A percentile compares a stretch with the other conserved stretches of the same genome.
These are phyloP conservation scores for Syzygium aqueum DNA, from an alignment of 345 rosid genomes.

Conservation along the genomic window DNA sequence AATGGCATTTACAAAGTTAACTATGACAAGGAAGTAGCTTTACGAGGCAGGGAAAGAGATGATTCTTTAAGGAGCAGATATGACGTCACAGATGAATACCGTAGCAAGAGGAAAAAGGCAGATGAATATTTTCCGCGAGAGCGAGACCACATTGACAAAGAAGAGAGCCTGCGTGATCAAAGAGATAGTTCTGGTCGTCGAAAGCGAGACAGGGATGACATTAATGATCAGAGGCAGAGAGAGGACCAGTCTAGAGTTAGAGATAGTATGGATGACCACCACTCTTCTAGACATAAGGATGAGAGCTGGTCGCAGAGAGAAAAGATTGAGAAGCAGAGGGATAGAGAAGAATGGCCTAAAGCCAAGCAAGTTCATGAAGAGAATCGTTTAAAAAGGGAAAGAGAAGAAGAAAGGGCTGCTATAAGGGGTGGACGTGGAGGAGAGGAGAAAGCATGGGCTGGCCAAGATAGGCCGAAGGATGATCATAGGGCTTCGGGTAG, in stretches of 20 bases:
- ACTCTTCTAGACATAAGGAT: slow-evolving; percentile 69
- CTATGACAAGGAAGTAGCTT: slow-evolving; percentile 44
- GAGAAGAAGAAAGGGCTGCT: slow-evolving; percentile 56
- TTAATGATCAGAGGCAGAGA: slow-evolving; percentile 64
- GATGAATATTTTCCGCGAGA: slow-evolving; percentile 61
- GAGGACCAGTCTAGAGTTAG: slow-evolving; percentile 68
- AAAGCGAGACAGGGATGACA: slow-evolving; percentile 74
- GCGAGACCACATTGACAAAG: slow-evolving; percentile 41
- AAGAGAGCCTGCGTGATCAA: slow-evolving; percentile 43
- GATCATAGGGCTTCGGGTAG: slow-evolving; percentile 57
- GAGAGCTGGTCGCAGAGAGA: slow-evolving; percentile 64
- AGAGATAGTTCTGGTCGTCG: slow-evolving; percentile 57
- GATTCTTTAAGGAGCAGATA: slow-evolving; percentile 45
- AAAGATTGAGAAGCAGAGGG: slow-evolving; percentile 61
- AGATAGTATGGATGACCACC: slow-evolving; percentile 59
- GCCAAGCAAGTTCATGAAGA: slow-evolving; percentile 52
- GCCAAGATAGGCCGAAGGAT: slow-evolving; percentile 47
- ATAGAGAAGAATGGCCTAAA: slow-evolving; percentile 57
- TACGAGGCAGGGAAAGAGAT: slow-evolving; percentile 52
- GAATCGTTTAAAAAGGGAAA: slow-evolving; percentile 45
- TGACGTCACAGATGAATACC: slow-evolving; percentile 55
- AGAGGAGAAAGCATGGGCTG: slow-evolving; percentile 65
- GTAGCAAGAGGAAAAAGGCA: slow-evolving; percentile 65
- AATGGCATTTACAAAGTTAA: slow-evolving; percentile 52
- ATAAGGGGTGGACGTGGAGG: slow-evolving; percentile 48